A percentile compares a stretch with the other conserved stretches of the same genome.
Conservation (phyloP, 768 basidiomycete species). For the Aureoboletus auriporus region DNA sequence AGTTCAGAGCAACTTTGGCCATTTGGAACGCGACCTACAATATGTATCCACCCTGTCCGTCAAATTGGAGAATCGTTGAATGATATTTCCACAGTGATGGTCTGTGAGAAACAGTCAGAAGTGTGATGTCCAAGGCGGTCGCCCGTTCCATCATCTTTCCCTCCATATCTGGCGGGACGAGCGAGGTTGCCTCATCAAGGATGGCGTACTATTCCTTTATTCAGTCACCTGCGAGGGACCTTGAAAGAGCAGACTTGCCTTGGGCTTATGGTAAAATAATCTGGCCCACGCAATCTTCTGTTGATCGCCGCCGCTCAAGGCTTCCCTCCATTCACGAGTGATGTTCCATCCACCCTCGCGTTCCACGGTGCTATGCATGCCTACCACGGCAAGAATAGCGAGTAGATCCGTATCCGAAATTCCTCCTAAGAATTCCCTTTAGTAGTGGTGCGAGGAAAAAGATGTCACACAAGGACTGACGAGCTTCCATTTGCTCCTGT, state of each 20-base stretch:
- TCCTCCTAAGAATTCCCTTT: slow-evolving; percentile 44
- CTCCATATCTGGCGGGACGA: slow-evolving; percentile 91
- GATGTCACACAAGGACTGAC: slow-evolving; percentile 39
- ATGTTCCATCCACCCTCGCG: slow-evolving; percentile 96
- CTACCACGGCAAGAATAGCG: slow-evolving; percentile 67
- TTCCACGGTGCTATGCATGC: slow-evolving; percentile 84
- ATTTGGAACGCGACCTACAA: slow-evolving; percentile 56
- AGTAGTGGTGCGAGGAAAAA: background rate
- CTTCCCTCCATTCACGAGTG: slow-evolving; percentile 89
- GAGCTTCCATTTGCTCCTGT: slow-evolving; percentile 69
- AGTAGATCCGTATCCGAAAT: slow-evolving; percentile 73
- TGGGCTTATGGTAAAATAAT: slow-evolving; percentile 92
- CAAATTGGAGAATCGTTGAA: slow-evolving; percentile 82
- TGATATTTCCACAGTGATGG: slow-evolving; percentile 94
- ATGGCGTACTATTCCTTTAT: slow-evolving; percentile 75
- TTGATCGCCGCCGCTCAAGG: slow-evolving; percentile 92
- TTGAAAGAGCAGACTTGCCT: slow-evolving; percentile 43
- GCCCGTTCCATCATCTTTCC: slow-evolving; percentile 94
- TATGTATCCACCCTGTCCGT: slow-evolving; percentile 92
- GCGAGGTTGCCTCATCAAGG: slow-evolving; percentile 92
- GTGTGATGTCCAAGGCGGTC: slow-evolving; percentile 80
- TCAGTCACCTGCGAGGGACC: background rate
- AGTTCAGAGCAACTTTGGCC: background rate
- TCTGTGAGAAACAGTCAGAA: slow-evolving; percentile 93
- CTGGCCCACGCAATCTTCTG: slow-evolving; percentile 97